These are phyloP conservation scores for Fusarium sp. DNA, from an alignment of 2,329 filamentous ascomycete species.

Conservation along the genomic window DNA sequence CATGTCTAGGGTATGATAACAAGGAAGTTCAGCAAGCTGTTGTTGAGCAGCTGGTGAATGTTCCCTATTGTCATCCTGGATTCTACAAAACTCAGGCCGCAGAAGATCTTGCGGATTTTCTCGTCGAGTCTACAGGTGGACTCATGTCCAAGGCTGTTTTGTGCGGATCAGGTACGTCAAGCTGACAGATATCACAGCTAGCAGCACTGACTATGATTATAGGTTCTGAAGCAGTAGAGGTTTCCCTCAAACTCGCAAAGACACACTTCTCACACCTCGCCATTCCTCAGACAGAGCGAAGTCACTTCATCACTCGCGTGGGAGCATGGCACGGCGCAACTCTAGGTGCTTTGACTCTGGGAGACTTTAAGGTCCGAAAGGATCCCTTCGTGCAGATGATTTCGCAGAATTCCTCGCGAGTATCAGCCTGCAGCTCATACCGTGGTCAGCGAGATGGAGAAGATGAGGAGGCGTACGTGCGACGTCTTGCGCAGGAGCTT, in stretches of 20 bases:
- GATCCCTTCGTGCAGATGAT: conserved; percentile 39
- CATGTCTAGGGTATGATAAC: conserved; percentile 43
- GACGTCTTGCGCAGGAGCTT: conserved; percentile 58
- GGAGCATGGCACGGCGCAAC: conserved; percentile 42
- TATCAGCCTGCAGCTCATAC: conserved; percentile 26
- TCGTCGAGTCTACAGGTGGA: conserved; percentile 38
- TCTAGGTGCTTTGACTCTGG: conserved; percentile 34
- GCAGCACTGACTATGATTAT: rapidly evolving
- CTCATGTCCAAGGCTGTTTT: conserved; percentile 42
- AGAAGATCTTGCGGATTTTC: conserved; percentile 38
- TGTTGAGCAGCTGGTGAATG: conserved; percentile 32
- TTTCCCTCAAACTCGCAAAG: conserved; percentile 42
- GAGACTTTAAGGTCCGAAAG: conserved; percentile 42
- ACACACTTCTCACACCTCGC: conserved; percentile 37
- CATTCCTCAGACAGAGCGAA: conserved; percentile 31
- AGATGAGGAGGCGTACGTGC: conserved; percentile 55
- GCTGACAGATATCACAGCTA: rapidly evolving
- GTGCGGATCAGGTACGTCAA: conserved; percentile 37
- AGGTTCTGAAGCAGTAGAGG: conserved; percentile 44
- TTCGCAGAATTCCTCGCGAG: conserved; percentile 26
- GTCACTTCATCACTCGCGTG: conserved; percentile 36
- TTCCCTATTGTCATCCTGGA: conserved; percentile 40
- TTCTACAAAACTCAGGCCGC: conserved; percentile 43
- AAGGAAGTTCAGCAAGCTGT: conserved; percentile 43
- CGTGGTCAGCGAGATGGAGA: conserved; percentile 11